Conservation (phyloP, 148 eudicot genomes). For the Fagopyrum tataricum region DNA sequence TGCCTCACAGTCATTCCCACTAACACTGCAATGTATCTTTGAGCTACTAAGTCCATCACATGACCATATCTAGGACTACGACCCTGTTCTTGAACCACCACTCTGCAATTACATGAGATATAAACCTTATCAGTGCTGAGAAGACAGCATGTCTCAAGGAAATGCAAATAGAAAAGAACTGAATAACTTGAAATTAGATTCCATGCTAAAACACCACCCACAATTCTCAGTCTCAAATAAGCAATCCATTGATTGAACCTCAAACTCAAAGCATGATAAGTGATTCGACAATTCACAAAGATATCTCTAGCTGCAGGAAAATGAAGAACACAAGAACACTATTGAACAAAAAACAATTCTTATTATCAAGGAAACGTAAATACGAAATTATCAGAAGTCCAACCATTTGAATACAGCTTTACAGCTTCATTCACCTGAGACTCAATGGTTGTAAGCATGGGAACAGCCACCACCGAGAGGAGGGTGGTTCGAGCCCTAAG, state of each 20-base stretch:
- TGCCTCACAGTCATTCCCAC: conserved; percentile 90
- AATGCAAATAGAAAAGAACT: not conserved
- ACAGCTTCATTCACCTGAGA: too few species aligned
- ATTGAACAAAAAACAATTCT: not conserved
- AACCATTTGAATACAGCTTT: not conserved
- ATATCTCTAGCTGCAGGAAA: not conserved
- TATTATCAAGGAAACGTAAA: not conserved
- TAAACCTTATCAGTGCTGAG: not conserved
- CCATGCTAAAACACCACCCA: not conserved
- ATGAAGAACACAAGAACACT: not conserved
- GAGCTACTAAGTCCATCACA: conserved; percentile 98
- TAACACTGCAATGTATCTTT: conserved; percentile 78
- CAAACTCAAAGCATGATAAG: too few species aligned
- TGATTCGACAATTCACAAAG: not conserved
- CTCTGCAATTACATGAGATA: conserved; percentile 34
- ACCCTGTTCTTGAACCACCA: conserved; percentile 96
- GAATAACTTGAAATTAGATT: conserved; percentile 5
- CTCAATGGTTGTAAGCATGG: too few species aligned
- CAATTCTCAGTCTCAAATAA: not conserved
- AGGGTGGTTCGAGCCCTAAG: too few species aligned
- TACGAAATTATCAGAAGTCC: not conserved
- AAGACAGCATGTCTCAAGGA: not conserved
- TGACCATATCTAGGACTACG: conserved; percentile 99
- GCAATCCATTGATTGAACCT: too few species aligned
- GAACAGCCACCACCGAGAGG: too few species aligned